Evolutionary conservation across 2,329 filamentous ascomycete genomes (phyloP), one percentile per base, ranked within the genome.

Genomic region (Fusarium abutilonis): DNA sequence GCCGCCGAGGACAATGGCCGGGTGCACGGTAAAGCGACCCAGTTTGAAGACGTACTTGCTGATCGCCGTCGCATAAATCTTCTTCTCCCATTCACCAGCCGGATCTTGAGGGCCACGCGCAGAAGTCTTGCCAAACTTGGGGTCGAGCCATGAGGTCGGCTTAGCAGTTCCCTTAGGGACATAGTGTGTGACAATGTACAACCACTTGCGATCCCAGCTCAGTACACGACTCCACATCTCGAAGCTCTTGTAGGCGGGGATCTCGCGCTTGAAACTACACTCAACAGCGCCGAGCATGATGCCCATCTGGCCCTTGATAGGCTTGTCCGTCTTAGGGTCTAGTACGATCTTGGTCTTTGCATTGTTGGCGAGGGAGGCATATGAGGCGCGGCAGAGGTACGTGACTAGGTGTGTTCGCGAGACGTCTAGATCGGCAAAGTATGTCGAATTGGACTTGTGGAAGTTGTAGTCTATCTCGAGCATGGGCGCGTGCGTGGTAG

Each of bases 391-490:
- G 49, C 89, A 79, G 3, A 93, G 78, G 64, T 88, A 86, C 44
- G 87, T 89, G 49, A 96, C 86, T 9, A 95, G 85, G 64, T 96
- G 91, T 1, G 90, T 90, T 53, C 95, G 90, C 35, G 89, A 87
- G 57, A 94, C 85, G 76, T 96, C 93, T 65, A 96, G 86, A 76
- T 96, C 92, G 65, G 87, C 81, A 73, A 96, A 96, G 80, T 96
- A 96, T 28, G 93, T 96, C 68, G 85, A 87, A 79, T 93, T 92
- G 60, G 88, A 88, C 74, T 93, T 93, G 82, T 94, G 90, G 39
- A 92, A 72, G 78, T 95, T 94, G 79, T 93, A 92, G 78, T 97
- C 93, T 70, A 89, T 92, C 77, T 96, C 92, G 67, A 90, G 83
- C 50, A 90, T 77, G 1, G 90, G 85, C 13, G 89, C 85, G 71